These are phyloP conservation scores for Physcia stellaris DNA, from an alignment of 495 filamentous ascomycete genomes.

Conservation along the genomic window DNA sequence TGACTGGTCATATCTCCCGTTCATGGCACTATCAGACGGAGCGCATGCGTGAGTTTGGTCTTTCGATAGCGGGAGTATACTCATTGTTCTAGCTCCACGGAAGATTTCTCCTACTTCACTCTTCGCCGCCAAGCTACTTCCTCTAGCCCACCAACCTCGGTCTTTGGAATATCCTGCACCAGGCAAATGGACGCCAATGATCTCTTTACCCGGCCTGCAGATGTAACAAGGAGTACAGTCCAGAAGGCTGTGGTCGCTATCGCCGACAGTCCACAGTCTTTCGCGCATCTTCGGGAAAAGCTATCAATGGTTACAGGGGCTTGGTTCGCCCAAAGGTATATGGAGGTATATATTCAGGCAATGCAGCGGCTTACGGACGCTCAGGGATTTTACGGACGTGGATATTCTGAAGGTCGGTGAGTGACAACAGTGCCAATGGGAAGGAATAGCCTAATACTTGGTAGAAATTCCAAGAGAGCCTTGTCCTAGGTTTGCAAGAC, in stretches of 20 bases:
- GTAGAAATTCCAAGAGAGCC: constrained; percentile 79
- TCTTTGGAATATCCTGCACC: constrained; percentile 94
- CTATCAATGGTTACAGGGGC: constrained; percentile 80
- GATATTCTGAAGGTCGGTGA: constrained; percentile 54
- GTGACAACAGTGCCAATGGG: constrained; percentile 3
- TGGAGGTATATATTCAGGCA: too few species aligned
- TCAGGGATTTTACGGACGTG: constrained; percentile 56
- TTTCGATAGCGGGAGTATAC: too few species aligned
- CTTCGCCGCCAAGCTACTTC: constrained; percentile 54
- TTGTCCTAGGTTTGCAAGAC: constrained; percentile 51
- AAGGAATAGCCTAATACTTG: constrained; percentile 10
- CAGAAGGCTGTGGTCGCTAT: constrained; percentile 98
- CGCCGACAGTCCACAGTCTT: constrained; percentile 71
- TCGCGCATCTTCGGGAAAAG: constrained; percentile 69
- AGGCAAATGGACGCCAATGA: constrained; percentile 73
- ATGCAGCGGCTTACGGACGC: constrained; percentile 15
- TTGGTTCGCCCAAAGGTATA: constrained; percentile 93
- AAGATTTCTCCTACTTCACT: constrained; percentile 98
- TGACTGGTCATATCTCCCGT: constrained; percentile 86
- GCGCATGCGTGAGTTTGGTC: constrained; percentile 77
- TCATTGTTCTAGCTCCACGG: constrained; percentile 58
- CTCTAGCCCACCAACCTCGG: constrained; percentile 53
- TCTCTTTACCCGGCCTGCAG: constrained; percentile 62
- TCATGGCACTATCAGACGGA: constrained; percentile 95
- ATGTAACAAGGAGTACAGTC: constrained; percentile 89